Conservation (phyloP, 306 rosid species). For the Myrica gale region DNA sequence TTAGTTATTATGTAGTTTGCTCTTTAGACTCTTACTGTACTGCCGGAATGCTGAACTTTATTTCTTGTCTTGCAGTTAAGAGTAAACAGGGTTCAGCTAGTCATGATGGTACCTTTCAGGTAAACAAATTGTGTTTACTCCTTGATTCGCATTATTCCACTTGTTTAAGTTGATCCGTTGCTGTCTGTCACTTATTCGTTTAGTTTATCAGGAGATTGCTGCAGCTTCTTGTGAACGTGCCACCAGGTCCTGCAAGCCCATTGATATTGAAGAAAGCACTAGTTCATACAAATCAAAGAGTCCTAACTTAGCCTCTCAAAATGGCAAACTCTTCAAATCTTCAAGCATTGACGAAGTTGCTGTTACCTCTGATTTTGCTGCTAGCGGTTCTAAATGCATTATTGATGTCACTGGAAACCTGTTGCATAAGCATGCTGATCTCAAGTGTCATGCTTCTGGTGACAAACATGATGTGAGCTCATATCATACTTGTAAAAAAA, state of each 20-base stretch:
- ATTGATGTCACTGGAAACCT: conserved; percentile 44
- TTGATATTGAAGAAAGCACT: conserved; percentile 63
- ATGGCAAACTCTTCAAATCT: conserved; percentile 44
- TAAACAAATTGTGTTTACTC: conserved; percentile 28
- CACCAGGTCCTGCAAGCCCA: conserved; percentile 20
- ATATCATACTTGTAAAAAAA: conserved; percentile 1
- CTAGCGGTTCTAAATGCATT: conserved; percentile 56
- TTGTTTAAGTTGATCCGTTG: conserved; percentile 19
- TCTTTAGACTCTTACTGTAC: conserved; percentile 19
- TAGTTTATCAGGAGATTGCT: conserved; percentile 53
- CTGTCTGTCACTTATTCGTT: conserved; percentile 24
- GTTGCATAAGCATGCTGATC: conserved; percentile 32
- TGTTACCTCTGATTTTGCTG: conserved; percentile 43
- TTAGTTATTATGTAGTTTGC: conserved; percentile 31
- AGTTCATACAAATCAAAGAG: conserved; percentile 62
- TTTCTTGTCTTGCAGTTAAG: conserved; percentile 55
- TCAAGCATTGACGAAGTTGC: conserved; percentile 43
- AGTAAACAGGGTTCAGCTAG: conserved; percentile 29
- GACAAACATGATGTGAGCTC: conserved; percentile 58
- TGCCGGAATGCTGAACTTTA: conserved; percentile 27
- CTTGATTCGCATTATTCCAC: conserved; percentile 22
- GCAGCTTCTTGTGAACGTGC: conserved; percentile 45
- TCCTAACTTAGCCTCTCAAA: conserved; percentile 37
- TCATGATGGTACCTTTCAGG: conserved; percentile 52
- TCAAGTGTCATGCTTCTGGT: conserved; percentile 33